phyloP scores from a whole-genome alignment of 306 rosid species.

The Pyrus pyrifolia region DNA sequence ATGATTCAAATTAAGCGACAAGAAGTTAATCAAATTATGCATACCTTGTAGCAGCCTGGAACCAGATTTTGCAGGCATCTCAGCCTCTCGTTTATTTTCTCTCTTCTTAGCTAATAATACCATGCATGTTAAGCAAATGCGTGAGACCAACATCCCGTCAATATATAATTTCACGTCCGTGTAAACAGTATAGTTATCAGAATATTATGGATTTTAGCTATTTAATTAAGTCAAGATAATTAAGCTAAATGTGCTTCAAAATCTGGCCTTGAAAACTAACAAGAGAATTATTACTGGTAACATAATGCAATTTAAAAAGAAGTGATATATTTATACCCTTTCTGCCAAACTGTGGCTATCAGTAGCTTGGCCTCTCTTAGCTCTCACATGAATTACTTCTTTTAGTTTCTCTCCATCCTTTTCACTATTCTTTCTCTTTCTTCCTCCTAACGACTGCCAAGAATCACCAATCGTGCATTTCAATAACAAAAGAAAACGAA shows the following conservation, averaged over 20 bases:
- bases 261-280: background rate
- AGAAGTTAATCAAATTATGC: background rate
- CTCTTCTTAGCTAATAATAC: slow-evolving; percentile 44
- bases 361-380: slow-evolving; percentile 68
- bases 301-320: background rate
- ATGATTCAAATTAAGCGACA: background rate
- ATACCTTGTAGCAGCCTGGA: slow-evolving; percentile 66
- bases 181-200: background rate
- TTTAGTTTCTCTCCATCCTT: slow-evolving; percentile 30
- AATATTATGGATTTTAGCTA: background rate
- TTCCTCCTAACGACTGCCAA: slow-evolving; percentile 33
- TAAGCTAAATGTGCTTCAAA: background rate
- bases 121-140: background rate
- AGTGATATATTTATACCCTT: slow-evolving; percentile 29
- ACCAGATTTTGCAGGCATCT: slow-evolving; percentile 49
- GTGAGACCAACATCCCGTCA: background rate
- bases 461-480: background rate
- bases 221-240: background rate
- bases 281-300: background rate
- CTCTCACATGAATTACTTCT: slow-evolving; percentile 57
- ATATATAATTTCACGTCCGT: too few relatives aligned
- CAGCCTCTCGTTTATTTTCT: slow-evolving; percentile 54
- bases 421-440: slow-evolving; percentile 40
- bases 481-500: background rate
- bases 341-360: slow-evolving; percentile 70